phyloP scores from a whole-genome alignment of 768 basidiomycete genomes.

The Antrodiella citrinella region DNA sequence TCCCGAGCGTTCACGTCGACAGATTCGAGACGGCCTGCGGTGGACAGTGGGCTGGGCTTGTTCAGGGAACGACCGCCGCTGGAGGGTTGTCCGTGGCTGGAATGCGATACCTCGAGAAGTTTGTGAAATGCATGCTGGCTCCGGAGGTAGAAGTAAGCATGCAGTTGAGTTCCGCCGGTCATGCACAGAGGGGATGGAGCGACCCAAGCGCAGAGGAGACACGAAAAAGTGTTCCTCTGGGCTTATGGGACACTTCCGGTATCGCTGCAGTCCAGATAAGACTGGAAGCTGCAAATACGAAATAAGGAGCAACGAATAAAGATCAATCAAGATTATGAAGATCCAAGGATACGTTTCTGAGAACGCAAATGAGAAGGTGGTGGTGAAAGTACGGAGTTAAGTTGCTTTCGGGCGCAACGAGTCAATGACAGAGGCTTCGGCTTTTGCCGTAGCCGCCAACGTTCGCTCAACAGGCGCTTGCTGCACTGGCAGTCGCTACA shows the following conservation, averaged over 20 bases:
- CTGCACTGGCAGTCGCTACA: no score
- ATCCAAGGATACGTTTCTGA: no score
- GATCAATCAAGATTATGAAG: no score
- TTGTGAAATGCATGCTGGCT: constrained; percentile 74
- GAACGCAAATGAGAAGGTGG: no score
- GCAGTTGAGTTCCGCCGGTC: constrained; percentile 51
- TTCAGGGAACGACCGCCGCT: constrained; percentile 55
- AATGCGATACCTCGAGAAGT: constrained; percentile 46
- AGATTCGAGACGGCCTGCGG: constrained; percentile 15
- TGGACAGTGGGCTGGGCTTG: constrained; percentile 33
- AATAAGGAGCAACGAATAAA: no score
- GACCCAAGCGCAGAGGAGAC: background rate
- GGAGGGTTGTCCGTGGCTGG: constrained; percentile 27
- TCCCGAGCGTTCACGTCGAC: constrained; percentile 69
- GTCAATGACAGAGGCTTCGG: no score
- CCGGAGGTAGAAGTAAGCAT: constrained; percentile 63
- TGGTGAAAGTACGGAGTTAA: no score
- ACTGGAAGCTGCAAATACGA: background rate
- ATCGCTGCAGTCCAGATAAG: background rate
- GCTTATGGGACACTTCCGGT: background rate
- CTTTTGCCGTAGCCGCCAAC: no score
- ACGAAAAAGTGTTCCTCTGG: background rate
- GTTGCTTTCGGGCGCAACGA: no score
- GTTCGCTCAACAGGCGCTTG: no score
- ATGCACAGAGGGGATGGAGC: constrained; percentile 30